phyloP scores from a whole-genome alignment of 108 stramenopile species.

The Parietichytrium sp. region DNA sequence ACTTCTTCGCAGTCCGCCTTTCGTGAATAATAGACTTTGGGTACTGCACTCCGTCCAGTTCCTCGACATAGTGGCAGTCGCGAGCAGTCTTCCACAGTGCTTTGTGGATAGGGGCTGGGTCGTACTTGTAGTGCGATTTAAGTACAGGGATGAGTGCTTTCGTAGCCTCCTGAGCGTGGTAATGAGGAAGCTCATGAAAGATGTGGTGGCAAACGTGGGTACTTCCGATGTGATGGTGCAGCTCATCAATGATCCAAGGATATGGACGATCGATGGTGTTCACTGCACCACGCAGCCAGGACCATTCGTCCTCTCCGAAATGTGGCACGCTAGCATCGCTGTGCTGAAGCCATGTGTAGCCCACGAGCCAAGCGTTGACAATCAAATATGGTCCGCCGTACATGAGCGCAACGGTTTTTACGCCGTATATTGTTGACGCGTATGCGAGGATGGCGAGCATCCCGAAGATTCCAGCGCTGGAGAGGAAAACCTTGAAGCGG shows the following conservation, averaged over 20 bases:
- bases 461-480: slow-evolving; percentile 71
- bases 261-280: slow-evolving; percentile 95
- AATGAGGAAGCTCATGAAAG: slow-evolving; percentile 97
- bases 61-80: slow-evolving; percentile 85
- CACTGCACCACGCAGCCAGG: slow-evolving; percentile 93
- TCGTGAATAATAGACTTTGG: too few species aligned
- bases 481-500: slow-evolving; percentile 73
- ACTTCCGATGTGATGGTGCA: slow-evolving; percentile 95
- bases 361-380: slow-evolving; percentile 91
- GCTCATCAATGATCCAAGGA: slow-evolving; percentile 77
- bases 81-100: slow-evolving; percentile 82
- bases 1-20: too few species aligned
- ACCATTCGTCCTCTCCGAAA: slow-evolving; percentile 91
- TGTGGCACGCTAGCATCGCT: slow-evolving; percentile 95
- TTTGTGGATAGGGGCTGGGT: slow-evolving; percentile 77
- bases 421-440: slow-evolving; percentile 60
- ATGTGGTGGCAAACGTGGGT: slow-evolving; percentile 98
- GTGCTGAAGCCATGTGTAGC: slow-evolving; percentile 99
- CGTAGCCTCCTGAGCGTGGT: slow-evolving; percentile 92
- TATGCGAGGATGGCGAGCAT: slow-evolving; percentile 58
- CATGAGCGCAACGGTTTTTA: slow-evolving; percentile 78
- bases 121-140: slow-evolving; percentile 86
- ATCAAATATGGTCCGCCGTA: slow-evolving; percentile 88
- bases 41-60: slow-evolving; percentile 75
- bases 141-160: slow-evolving; percentile 78